Conservation (phyloP, 116 monocot species). For the Zostera marina region DNA sequence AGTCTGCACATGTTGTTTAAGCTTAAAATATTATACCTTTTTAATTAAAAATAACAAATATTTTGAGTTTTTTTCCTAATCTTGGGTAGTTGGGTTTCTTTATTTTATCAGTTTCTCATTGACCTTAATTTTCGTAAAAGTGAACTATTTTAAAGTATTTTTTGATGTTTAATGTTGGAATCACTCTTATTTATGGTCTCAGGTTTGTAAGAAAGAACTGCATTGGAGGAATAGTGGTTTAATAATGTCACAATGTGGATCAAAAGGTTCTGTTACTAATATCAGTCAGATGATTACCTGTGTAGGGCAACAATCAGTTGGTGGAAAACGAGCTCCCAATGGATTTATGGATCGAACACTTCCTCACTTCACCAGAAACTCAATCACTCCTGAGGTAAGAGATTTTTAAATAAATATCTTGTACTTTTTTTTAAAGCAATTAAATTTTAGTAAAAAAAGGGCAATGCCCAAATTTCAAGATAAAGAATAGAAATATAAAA, state of each 20-base stretch:
- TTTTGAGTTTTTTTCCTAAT: not conserved
- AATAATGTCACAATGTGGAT: slow-evolving; percentile 98
- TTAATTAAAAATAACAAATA: not conserved
- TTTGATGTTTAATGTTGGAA: not conserved
- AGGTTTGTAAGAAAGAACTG: slow-evolving; percentile 81
- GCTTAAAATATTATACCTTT: too few relatives aligned
- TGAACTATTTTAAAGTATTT: not conserved
- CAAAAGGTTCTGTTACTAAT: slow-evolving; percentile 90
- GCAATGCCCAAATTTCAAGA: too few relatives aligned
- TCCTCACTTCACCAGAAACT: slow-evolving; percentile 87
- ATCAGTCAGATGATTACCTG: slow-evolving; percentile 98
- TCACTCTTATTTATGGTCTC: slow-evolving; percentile 4
- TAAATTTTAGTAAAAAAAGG: too few relatives aligned
- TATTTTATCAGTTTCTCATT: not conserved
- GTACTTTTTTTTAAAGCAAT: too few relatives aligned
- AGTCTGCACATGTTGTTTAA: too few relatives aligned
- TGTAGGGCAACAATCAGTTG: slow-evolving; percentile 98
- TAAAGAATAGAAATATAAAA: too few relatives aligned
- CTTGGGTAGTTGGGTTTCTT: not conserved
- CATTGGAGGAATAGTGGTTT: slow-evolving; percentile 98
- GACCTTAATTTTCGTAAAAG: not conserved
- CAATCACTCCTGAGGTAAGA: slow-evolving; percentile 81
- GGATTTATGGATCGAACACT: slow-evolving; percentile 92
- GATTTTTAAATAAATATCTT: not conserved
- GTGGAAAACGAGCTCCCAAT: slow-evolving; percentile 87